Conservation (phyloP, 345 rosid species). For the Boechera stricta region DNA sequence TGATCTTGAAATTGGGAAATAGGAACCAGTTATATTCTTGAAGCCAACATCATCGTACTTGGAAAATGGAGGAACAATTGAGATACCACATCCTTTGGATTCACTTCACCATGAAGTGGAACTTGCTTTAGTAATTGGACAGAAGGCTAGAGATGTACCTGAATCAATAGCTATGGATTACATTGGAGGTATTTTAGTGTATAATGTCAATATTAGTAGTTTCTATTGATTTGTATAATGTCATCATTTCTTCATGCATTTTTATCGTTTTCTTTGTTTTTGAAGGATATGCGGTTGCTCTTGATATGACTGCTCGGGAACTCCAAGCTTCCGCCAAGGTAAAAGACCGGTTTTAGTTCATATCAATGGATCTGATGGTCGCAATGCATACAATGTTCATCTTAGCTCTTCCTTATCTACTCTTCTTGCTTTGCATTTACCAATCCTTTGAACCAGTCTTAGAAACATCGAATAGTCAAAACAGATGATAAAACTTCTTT, state of each 20-base stretch:
- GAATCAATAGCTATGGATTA: conserved; percentile 79
- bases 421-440: background rate
- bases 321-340: conserved; percentile 92
- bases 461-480: conserved; percentile 1
- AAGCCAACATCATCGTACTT: conserved; percentile 97
- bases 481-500: background rate
- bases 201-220: background rate
- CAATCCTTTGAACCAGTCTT: background rate
- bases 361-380: background rate
- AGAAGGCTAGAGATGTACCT: conserved; percentile 84
- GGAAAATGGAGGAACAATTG: conserved; percentile 88
- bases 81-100: conserved; percentile 73
- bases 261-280: background rate
- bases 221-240: conserved; percentile 2
- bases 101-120: conserved; percentile 94
- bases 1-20: conserved; percentile 16
- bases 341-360: background rate
- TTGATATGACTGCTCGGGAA: conserved; percentile 98
- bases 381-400: background rate
- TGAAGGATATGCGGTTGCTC: conserved; percentile 87
- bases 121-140: conserved; percentile 83
- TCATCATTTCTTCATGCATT: background rate
- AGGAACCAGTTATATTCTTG: conserved; percentile 93
- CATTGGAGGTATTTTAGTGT: conserved; percentile 65
- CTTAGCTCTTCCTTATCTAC: background rate